Evolutionary conservation across 352 stramenopile species (phyloP).

Genomic region (Phytophthora fragariaefolia): DNA sequence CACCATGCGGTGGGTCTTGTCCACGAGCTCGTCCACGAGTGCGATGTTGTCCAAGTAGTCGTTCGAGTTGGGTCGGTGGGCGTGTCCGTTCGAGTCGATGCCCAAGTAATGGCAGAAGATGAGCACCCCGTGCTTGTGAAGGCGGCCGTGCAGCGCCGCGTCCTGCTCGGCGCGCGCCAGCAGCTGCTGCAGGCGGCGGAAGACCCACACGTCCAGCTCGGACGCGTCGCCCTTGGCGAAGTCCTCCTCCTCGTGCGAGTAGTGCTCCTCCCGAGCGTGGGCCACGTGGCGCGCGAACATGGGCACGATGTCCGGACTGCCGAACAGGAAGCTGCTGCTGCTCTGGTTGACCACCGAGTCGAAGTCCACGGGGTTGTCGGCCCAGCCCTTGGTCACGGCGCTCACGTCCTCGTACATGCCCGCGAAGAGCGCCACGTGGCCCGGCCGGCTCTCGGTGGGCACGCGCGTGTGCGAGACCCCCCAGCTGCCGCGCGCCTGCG

Average conservation of each 20-base stretch:
- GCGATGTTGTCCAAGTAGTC: slow-evolving; percentile 89
- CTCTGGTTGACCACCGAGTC: slow-evolving; percentile 90
- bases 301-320: slow-evolving; percentile 86
- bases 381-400: slow-evolving; percentile 88
- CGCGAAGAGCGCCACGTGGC: slow-evolving; percentile 86
- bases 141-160: slow-evolving; percentile 33
- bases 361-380: slow-evolving; percentile 89
- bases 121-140: slow-evolving; percentile 57
- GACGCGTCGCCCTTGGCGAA: slow-evolving; percentile 80
- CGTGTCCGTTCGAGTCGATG: slow-evolving; percentile 89
- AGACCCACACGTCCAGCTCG: slow-evolving; percentile 82
- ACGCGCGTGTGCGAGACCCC: slow-evolving; percentile 89
- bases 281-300: slow-evolving; percentile 86
- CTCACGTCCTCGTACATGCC: slow-evolving; percentile 91
- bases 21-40: slow-evolving; percentile 79
- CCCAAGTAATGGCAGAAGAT: slow-evolving; percentile 88
- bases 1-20: slow-evolving; percentile 59
- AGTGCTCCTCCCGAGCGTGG: slow-evolving; percentile 71
- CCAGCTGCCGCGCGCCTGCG: slow-evolving; percentile 64
- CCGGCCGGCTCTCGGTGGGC: slow-evolving; percentile 84
- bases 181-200: slow-evolving; percentile 54
- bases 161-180: slow-evolving; percentile 33
- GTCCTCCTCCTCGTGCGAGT: slow-evolving; percentile 82
- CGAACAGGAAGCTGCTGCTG: slow-evolving; percentile 67
- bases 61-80: slow-evolving; percentile 73